Conservation (phyloP, 495 filamentous ascomycete species). For the Daldinia loculata region DNA sequence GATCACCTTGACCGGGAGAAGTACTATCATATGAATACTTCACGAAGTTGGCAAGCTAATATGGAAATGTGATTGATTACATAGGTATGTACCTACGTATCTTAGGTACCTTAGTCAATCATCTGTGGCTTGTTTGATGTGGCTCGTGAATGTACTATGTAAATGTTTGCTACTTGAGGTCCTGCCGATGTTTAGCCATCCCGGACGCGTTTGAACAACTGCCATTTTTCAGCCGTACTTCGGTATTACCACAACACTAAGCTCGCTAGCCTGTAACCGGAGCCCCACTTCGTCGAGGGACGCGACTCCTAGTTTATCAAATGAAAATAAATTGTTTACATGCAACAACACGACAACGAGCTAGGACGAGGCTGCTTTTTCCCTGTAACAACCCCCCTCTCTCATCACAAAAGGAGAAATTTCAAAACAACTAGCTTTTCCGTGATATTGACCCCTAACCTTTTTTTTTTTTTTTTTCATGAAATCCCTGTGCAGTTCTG, state of each 20-base stretch:
- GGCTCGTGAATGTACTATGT: background rate
- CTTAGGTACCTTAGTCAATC: background rate
- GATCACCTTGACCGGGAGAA: background rate
- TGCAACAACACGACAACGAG: constrained; percentile 31
- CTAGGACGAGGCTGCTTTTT: background rate
- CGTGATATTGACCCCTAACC: background rate
- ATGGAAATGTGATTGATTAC: background rate
- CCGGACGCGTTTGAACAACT: background rate
- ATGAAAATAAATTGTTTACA: constrained; percentile 38
- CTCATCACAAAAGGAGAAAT: constrained; percentile 13
- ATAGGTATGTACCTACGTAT: background rate
- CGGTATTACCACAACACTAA: background rate
- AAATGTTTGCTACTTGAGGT: background rate
- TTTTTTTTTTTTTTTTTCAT: constrained; percentile 9
- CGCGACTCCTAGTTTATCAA: constrained; percentile 34
- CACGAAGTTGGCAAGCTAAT: background rate
- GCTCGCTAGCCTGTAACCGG: background rate
- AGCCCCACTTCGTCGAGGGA: constrained; percentile 21
- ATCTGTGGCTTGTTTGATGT: background rate
- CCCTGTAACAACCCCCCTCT: constrained; percentile 23
- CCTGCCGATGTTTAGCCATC: constrained; percentile 12
- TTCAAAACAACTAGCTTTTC: constrained; percentile 3
- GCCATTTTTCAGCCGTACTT: background rate
- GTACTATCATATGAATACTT: background rate
- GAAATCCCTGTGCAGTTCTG: constrained; percentile 25